These are phyloP conservation scores for Boletus eberwhitei DNA, from an alignment of 768 basidiomycete genomes.

Conservation along the genomic window DNA sequence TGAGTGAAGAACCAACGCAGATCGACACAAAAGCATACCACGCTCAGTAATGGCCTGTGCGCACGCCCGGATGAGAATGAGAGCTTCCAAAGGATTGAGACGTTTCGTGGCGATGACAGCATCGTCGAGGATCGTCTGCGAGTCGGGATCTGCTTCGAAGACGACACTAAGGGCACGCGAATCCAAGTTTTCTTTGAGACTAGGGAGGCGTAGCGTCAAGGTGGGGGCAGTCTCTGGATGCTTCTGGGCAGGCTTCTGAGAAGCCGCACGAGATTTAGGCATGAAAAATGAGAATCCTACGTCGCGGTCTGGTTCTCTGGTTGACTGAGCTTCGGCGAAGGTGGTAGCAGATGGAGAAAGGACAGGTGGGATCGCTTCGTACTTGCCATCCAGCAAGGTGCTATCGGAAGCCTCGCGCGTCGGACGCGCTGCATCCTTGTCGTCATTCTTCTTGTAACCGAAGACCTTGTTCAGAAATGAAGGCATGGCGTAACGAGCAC, in stretches of 20 bases:
- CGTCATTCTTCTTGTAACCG: constrained; percentile 66
- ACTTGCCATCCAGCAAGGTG: constrained; percentile 68
- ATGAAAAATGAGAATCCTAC: constrained; percentile 48
- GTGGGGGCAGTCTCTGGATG: constrained; percentile 41
- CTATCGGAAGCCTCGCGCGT: constrained; percentile 36
- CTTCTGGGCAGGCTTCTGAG: constrained; percentile 36
- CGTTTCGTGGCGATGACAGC: constrained; percentile 53
- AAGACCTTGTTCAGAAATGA: constrained; percentile 78
- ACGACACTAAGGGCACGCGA: constrained; percentile 51
- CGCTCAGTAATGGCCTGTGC: constrained; percentile 61
- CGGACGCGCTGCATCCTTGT: constrained; percentile 35
- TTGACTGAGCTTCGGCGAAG: constrained; percentile 15
- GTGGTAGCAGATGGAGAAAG: constrained; percentile 33
- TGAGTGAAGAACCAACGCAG: constrained; percentile 4
- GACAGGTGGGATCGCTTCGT: constrained; percentile 60
- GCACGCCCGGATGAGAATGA: constrained; percentile 63
- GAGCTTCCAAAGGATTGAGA: constrained; percentile 60
- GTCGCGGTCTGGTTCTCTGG: constrained; percentile 43
- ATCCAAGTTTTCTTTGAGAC: constrained; percentile 45
- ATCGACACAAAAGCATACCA: constrained; percentile 42
- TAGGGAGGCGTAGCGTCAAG: constrained; percentile 61
- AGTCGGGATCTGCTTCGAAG: constrained; percentile 58
- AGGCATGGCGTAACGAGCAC: constrained; percentile 39
- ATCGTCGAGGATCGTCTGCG: constrained; percentile 47
- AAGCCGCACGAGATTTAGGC: constrained; percentile 40